phyloP scores from a whole-genome alignment of 2,329 filamentous ascomycete species.

The Aspergillus sergii region DNA sequence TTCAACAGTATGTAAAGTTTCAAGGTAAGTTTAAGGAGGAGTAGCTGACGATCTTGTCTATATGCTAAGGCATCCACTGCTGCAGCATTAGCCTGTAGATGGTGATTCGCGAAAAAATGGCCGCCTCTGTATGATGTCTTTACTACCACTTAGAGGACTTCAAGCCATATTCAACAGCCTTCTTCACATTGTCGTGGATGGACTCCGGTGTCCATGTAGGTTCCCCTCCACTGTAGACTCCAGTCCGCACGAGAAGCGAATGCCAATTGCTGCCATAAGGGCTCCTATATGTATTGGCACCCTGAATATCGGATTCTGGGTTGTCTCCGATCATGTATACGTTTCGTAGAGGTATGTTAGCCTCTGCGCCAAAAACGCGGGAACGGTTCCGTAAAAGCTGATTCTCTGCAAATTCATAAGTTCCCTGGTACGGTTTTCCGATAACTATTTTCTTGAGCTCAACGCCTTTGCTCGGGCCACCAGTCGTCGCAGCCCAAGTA shows the following conservation, averaged over 20 bases:
- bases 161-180: slow-evolving; percentile 77
- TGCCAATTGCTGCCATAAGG: slow-evolving; percentile 72
- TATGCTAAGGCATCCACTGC: background rate
- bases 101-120: too few species aligned
- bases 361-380: slow-evolving; percentile 45
- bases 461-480: slow-evolving; percentile 54
- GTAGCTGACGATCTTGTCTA: background rate
- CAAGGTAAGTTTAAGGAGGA: background rate
- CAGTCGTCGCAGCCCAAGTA: slow-evolving; percentile 74
- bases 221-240: slow-evolving; percentile 66
- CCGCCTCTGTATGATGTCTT: background rate
- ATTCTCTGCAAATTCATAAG: slow-evolving; percentile 82
- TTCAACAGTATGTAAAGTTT: background rate
- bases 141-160: slow-evolving; percentile 51
- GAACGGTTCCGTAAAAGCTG: slow-evolving; percentile 66
- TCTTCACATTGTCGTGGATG: slow-evolving; percentile 73
- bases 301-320: slow-evolving; percentile 84
- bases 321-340: slow-evolving; percentile 97
- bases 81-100: background rate
- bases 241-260: slow-evolving; percentile 76
- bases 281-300: slow-evolving; percentile 76
- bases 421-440: slow-evolving; percentile 78
- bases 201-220: slow-evolving; percentile 65
- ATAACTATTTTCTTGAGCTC: slow-evolving; percentile 67
- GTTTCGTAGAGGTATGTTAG: slow-evolving; percentile 57